These are phyloP conservation scores for Medicago ruthenica DNA, from an alignment of 306 rosid genomes.

Conservation along the genomic window DNA sequence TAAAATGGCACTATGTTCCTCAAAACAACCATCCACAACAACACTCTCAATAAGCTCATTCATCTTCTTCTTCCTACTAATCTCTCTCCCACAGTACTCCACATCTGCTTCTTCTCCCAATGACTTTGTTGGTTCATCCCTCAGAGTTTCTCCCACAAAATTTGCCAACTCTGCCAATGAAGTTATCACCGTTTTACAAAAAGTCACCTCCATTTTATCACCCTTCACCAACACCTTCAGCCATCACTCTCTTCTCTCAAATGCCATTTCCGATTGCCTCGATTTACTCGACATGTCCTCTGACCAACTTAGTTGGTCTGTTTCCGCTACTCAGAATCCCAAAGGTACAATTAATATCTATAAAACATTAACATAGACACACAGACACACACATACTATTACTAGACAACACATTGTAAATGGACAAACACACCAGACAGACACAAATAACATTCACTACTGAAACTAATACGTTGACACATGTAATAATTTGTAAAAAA, in stretches of 20 bases:
- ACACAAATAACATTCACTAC: not conserved
- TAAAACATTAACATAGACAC: not conserved
- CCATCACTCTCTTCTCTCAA: no score
- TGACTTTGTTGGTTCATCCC: slow-evolving; percentile 19
- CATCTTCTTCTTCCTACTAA: slow-evolving; percentile 16
- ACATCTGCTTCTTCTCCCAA: slow-evolving; percentile 12
- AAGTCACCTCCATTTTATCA: slow-evolving; percentile 60
- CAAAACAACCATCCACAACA: not conserved
- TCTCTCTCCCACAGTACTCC: slow-evolving; percentile 31
- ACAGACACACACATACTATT: not conserved
- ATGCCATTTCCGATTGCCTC: slow-evolving; percentile 67
- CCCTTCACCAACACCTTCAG: slow-evolving; percentile 35
- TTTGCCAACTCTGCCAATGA: slow-evolving; percentile 49
- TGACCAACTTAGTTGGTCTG: slow-evolving; percentile 59
- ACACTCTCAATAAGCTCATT: not conserved
- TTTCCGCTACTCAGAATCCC: slow-evolving; percentile 61
- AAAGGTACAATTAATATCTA: slow-evolving; percentile 32
- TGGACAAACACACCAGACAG: no score
- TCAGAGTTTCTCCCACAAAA: slow-evolving; percentile 52
- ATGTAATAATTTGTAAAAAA: no score
- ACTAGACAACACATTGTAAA: no score
- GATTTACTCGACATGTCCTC: slow-evolving; percentile 67
- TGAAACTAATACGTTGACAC: not conserved
- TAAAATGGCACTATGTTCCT: slow-evolving; percentile 42
- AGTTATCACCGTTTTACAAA: slow-evolving; percentile 40